phyloP scores from a whole-genome alignment of 1,284 basidiomycete species.

The Earliella scabrosa region DNA sequence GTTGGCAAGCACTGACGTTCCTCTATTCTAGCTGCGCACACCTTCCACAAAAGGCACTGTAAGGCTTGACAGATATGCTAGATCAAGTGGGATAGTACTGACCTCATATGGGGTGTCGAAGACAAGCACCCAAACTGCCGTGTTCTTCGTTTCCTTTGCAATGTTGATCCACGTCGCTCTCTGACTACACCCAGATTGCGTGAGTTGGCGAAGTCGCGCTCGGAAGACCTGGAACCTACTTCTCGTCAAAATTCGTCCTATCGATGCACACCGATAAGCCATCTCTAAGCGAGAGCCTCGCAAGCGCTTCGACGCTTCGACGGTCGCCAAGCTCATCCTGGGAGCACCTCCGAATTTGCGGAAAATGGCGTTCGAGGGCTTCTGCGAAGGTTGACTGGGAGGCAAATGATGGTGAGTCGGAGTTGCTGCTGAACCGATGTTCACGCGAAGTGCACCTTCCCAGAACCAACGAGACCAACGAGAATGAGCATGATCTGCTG shows the following conservation, averaged over 20 bases:
- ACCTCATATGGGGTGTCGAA: slow-evolving; percentile 77
- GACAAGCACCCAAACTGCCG: slow-evolving; percentile 67
- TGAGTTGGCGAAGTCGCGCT: not conserved
- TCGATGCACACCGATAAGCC: slow-evolving; percentile 75
- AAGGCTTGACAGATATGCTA: not conserved
- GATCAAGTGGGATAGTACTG: slow-evolving; percentile 32
- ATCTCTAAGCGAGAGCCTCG: slow-evolving; percentile 49
- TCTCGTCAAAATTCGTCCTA: slow-evolving; percentile 69
- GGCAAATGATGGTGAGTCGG: not conserved
- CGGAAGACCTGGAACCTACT: slow-evolving; percentile 44
- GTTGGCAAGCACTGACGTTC: slow-evolving; percentile 42
- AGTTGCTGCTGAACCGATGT: not conserved
- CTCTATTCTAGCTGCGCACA: slow-evolving; percentile 55
- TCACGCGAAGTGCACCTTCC: slow-evolving; percentile 56
- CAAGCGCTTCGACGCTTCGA: slow-evolving; percentile 59
- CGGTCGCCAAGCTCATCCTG: slow-evolving; percentile 69
- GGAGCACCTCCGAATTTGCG: slow-evolving; percentile 66
- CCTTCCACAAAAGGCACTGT: slow-evolving; percentile 40
- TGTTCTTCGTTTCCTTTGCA: slow-evolving; percentile 63
- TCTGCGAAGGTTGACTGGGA: slow-evolving; percentile 73
- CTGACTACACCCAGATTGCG: slow-evolving; percentile 47
- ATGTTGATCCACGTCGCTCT: slow-evolving; percentile 72
- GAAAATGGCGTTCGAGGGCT: slow-evolving; percentile 59
- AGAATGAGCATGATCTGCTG: slow-evolving; percentile 61
- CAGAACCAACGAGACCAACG: slow-evolving; percentile 70